Evolutionary conservation across 225 moss, liverwort and hornwort species (phyloP), one percentile per base, ranked within the genome.

Genomic region (Takakia lepidozioides): DNA sequence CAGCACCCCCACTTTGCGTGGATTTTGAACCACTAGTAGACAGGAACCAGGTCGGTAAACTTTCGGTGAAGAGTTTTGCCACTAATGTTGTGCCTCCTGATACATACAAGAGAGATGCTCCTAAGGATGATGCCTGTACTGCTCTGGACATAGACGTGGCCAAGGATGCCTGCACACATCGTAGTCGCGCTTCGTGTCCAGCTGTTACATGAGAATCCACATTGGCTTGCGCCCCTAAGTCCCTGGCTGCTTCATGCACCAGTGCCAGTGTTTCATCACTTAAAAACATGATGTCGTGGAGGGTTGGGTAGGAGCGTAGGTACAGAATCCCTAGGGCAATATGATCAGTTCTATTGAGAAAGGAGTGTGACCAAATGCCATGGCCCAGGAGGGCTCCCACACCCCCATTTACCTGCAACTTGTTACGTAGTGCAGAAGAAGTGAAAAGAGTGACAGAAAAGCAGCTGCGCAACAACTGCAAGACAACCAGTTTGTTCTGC

Each of bases 201-300:
- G 51, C 36, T 8, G 56, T 22, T 15, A 35, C 24, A 19, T 66
- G 70, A 46, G 45, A 46, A 20, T 73, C 70, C 2, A 22, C 14
- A 43, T 63, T 58, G 7, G 63, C 65, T 28, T 70, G 70, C 17
- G 43, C 51, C 1, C 69, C 76, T 40, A 82, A 29, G 5, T 80
- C 89, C 37, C 84, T 61, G 46, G 83, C 76, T 15, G 84, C 63
- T 52, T 84, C 89, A 11, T 81, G 83, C 3, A 93, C 89, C 21
- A 89, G 81, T 9, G 64, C 46, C 36, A 93, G 76, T 29, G 75
- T 70, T 51, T 93, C 93, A 32, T 89, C 76, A 57, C 84, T 86
- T 36, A 93, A 47, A 46, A 93, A 93, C 78, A 89, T 83, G 41
- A 93, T 84, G 66, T 93, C 93, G 38, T 89, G 93, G 60, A 88